Conservation (phyloP, 75 land plant species). For the Pseudotsuga menziesii region DNA sequence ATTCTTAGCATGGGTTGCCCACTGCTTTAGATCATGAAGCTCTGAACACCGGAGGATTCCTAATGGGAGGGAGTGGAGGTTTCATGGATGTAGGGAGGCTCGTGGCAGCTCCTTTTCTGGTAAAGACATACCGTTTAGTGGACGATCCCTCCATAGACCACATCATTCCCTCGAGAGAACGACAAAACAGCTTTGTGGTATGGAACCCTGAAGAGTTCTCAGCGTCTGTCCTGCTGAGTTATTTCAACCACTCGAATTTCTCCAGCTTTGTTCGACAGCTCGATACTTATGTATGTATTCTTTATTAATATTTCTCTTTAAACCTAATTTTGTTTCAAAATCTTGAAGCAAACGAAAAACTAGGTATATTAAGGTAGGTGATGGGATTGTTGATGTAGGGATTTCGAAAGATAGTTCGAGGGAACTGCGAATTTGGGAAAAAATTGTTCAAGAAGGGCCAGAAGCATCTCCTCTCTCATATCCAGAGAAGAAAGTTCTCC, state of each 20-base stretch:
- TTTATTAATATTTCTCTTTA: too few species aligned
- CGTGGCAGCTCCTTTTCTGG: constrained; percentile 42
- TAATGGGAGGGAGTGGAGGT: too few species aligned
- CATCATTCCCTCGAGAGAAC: constrained; percentile 66
- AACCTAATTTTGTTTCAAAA: too few species aligned
- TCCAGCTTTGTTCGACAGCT: constrained; percentile 91
- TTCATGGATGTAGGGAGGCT: too few species aligned
- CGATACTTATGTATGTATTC: constrained; percentile 75
- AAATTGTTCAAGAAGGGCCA: constrained; percentile 83
- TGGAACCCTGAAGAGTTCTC: constrained; percentile 67
- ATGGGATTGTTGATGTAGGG: too few species aligned
- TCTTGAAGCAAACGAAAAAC: too few species aligned
- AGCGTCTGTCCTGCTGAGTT: constrained; percentile 54
- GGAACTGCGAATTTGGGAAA: too few species aligned
- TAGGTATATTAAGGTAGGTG: too few species aligned
- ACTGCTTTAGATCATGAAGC: too few species aligned
- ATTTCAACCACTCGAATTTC: constrained; percentile 74
- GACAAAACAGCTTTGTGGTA: constrained; percentile 55
- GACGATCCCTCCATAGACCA: constrained; percentile 60
- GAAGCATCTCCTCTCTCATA: constrained; percentile 76
- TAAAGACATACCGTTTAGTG: constrained; percentile 57
- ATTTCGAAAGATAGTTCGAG: too few species aligned
- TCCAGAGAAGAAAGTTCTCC: constrained; percentile 65
- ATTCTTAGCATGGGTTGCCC: too few species aligned
- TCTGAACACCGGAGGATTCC: too few species aligned